These are phyloP conservation scores for Tolypocladium endophyticum DNA, from an alignment of 2,329 filamentous ascomycete species.

Conservation along the genomic window DNA sequence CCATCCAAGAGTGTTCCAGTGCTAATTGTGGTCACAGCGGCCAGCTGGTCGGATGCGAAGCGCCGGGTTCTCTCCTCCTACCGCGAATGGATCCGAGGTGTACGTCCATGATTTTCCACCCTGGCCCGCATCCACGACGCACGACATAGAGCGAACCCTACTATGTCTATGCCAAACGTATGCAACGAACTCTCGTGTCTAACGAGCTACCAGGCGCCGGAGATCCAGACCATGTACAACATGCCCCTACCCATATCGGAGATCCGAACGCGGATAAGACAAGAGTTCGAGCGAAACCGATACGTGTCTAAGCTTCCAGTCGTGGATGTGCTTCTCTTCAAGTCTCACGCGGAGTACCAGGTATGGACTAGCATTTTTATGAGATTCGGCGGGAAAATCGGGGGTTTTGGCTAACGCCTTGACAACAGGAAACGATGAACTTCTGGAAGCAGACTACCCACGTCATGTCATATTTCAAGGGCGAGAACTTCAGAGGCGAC, in stretches of 20 bases:
- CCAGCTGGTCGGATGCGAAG: slow-evolving; percentile 83
- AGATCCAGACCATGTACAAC: slow-evolving; percentile 96
- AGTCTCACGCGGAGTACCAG: slow-evolving; percentile 92
- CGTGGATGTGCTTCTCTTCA: slow-evolving; percentile 80
- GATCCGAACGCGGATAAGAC: slow-evolving; percentile 85
- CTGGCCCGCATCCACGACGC: not conserved
- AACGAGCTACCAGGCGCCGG: slow-evolving; percentile 58
- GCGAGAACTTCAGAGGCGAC: slow-evolving; percentile 68
- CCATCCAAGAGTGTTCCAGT: slow-evolving; percentile 1
- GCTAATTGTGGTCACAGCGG: slow-evolving; percentile 48
- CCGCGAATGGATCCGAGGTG: slow-evolving; percentile 90
- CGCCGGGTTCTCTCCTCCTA: slow-evolving; percentile 80
- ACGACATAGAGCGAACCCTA: not conserved
- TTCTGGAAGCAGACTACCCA: slow-evolving; percentile 98
- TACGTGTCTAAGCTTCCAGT: slow-evolving; percentile 83
- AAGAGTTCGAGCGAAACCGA: slow-evolving; percentile 94
- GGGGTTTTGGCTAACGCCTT: slow-evolving; percentile 20
- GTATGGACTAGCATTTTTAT: slow-evolving; percentile 34
- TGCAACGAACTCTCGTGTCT: slow-evolving; percentile 2
- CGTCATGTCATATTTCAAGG: slow-evolving; percentile 92
- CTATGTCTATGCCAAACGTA: not conserved
- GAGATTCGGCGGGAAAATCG: not conserved
- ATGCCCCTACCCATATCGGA: slow-evolving; percentile 78
- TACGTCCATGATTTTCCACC: slow-evolving; percentile 41
- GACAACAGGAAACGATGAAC: slow-evolving; percentile 82